Base-by-base conservation (phyloP, 2,329 filamentous ascomycete genomes). In the Ceratocystis destructans region DNA sequence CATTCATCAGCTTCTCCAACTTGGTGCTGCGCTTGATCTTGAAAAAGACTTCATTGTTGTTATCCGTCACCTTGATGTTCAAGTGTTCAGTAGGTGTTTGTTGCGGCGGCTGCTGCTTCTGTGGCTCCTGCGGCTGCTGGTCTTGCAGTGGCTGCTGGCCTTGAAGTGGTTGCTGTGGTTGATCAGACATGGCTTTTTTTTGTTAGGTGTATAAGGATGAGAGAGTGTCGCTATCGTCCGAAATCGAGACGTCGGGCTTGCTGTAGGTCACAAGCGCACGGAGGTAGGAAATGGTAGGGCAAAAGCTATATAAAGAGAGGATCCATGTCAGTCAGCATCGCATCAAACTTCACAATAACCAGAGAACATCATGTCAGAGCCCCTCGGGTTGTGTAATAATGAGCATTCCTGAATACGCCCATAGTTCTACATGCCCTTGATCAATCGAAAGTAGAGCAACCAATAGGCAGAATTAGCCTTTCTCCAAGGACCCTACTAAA, bases 21-120 rank as follows among this genome's bases (percentile, higher is more conserved):
- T 91, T 89, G 0, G 94, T 99, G 25, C 88, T 91, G 46, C 92
- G 85, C 87, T 99, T 99, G 80, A 99, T 99, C 82, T 99, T 99
- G 82, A 99, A 99, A 77, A 97, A 99, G 72, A 99, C 93, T 75
- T 99, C 94, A 76, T 99, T 99, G 80, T 96, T 96, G 79, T 96
- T 96, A 72, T 99, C 94, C 0, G 94, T 97, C 15, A 99, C 94
- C 76, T 99, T 99, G 79, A 99, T 97, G 79, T 99, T 99, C 4
- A 99, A 81, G 77, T 99, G 94, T 78, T 97, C 93, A 37, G 79
- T 79, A 76, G 53, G 59, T 59, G 61, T 57, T 67, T 62, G 53
- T 57, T 57, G 53, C 25, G n/a, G 44, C 25, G n/a, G 7, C 53
- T 64, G 78, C 75, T 53, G 75, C 76, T 64, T 73, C 72, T 66